phyloP scores from a whole-genome alignment of 139 green algal genomes.

The Edaphochlamys debaryana region DNA sequence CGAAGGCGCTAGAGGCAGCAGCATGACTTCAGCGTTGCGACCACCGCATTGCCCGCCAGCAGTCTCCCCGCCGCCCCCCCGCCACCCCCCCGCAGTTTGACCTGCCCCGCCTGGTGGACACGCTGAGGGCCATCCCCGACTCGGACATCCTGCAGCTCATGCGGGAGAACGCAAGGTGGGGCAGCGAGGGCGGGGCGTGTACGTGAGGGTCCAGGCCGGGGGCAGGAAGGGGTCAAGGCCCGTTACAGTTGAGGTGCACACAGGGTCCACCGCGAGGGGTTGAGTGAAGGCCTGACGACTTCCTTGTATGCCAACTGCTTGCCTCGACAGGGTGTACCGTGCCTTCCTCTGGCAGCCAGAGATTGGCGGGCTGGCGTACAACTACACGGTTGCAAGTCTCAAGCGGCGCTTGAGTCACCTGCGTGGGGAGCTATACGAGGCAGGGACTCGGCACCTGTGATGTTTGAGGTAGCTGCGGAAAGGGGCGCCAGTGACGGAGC shows the following conservation, averaged over 20 bases:
- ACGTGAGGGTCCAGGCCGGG: neutral
- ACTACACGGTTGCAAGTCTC: constrained; percentile 44
- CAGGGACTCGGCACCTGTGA: neutral
- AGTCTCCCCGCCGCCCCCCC: no score
- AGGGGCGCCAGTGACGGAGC: no score
- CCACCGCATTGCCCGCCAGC: no score
- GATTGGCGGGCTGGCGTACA: constrained; percentile 42
- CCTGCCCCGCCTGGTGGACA: constrained; percentile 19
- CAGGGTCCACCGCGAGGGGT: no score
- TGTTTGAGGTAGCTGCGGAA: no score
- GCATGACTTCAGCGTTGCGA: no score
- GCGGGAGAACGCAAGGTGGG: constrained; percentile 1
- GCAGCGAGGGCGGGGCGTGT: neutral
- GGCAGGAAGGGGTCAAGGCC: neutral
- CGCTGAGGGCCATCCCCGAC: constrained; percentile 31
- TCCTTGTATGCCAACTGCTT: no score
- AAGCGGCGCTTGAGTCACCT: constrained; percentile 22
- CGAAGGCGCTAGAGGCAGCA: no score
- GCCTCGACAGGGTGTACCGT: constrained; percentile 3
- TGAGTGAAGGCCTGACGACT: no score
- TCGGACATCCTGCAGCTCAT: constrained; percentile 21
- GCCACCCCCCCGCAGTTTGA: no score
- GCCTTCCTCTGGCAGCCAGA: constrained; percentile 47
- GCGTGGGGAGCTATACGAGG: constrained; percentile 24
- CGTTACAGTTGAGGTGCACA: no score